Percentiles rank a stretch among this genome's conserved stretches.
These are phyloP conservation scores for Golovinomyces cichoracearum DNA, from an alignment of 2,329 filamentous ascomycete genomes.

Conservation along the genomic window DNA sequence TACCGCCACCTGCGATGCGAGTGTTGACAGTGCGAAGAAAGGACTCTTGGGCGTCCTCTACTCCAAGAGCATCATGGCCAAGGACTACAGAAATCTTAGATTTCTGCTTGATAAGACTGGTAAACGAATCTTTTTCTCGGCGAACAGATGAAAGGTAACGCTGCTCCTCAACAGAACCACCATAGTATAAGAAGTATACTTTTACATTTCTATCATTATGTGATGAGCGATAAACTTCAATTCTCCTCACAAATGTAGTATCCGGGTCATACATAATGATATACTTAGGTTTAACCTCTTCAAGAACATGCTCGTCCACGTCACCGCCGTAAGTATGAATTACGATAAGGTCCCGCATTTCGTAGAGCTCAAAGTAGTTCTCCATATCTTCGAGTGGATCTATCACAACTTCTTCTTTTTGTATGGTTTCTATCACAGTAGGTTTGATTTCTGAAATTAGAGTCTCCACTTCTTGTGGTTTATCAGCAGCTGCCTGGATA, in stretches of 20 bases:
- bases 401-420: conserved; percentile 48
- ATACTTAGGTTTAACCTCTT: conserved; percentile 78
- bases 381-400: conserved; percentile 82
- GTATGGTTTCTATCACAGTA: conserved; percentile 47
- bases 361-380: conserved; percentile 70
- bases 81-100: conserved; percentile 78
- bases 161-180: conserved; percentile 84
- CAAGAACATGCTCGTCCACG: conserved; percentile 84
- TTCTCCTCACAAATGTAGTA: conserved; percentile 70
- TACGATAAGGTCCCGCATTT: conserved; percentile 69
- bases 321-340: conserved; percentile 89
- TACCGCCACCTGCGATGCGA: conserved; percentile 76
- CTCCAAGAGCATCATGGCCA: conserved; percentile 40
- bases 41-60: conserved; percentile 63
- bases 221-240: conserved; percentile 88
- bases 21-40: conserved; percentile 94
- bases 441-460: conserved; percentile 62
- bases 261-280: conserved; percentile 98
- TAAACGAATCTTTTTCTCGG: conserved; percentile 92
- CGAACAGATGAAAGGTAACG: conserved; percentile 69
- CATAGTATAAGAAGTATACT: conserved; percentile 94
- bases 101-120: conserved; percentile 78
- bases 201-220: conserved; percentile 71
- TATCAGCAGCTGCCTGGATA: conserved; percentile 55
- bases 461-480: conserved; percentile 53